Base-by-base conservation (phyloP, 2,329 filamentous ascomycete genomes). In the Aspergillus neotritici region DNA sequence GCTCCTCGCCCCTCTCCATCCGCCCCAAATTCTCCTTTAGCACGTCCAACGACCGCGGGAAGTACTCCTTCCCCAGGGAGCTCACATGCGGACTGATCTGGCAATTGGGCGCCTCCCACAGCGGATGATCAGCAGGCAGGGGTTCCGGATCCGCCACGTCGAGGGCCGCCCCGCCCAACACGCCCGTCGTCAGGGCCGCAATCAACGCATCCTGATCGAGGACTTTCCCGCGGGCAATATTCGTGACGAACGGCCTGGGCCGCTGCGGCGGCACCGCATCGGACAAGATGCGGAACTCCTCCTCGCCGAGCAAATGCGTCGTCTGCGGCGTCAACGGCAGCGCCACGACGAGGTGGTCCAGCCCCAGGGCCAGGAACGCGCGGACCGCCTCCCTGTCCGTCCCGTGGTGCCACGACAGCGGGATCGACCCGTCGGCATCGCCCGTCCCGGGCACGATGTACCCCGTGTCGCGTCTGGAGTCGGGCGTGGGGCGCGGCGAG, bases 111-210 rank as follows among this genome's bases (percentile, higher is more conserved):
- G 82, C 71, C 17, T 70, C 75, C 86, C 86, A 91, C 39, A 91
- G 66, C 49, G 78, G 75, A 57, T 86, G 79, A 4, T 83, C 78
- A 2, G 72, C 65, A 0, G 85, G 84, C 49, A 91, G 61, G 0
- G 87, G 87, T 62, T 91, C 87, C 0, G 86, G 86, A 47, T 90
- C 85, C 2, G 86, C 85, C 1, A 91, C 86, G 59, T 90, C 86
- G 32, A 91, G 65, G 1, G 85, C 85, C 0, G 86, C 87, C 25
- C 86, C 86, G 3, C 71, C 64, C 25, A 86, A 58, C 2, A 73
- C 70, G 0, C 74, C 74, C 0, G 49, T 52, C 32, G 78, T 66
- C 9, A 90, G 66, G 0, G 84, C 82, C 1, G 70, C 69, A 13
- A 87, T 74, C 39, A 91, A 60, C 2, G 79, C 83, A 2, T 75